Evolutionary conservation across 495 filamentous ascomycete species (phyloP).

Genomic region (Tuber umbilicatum): DNA sequence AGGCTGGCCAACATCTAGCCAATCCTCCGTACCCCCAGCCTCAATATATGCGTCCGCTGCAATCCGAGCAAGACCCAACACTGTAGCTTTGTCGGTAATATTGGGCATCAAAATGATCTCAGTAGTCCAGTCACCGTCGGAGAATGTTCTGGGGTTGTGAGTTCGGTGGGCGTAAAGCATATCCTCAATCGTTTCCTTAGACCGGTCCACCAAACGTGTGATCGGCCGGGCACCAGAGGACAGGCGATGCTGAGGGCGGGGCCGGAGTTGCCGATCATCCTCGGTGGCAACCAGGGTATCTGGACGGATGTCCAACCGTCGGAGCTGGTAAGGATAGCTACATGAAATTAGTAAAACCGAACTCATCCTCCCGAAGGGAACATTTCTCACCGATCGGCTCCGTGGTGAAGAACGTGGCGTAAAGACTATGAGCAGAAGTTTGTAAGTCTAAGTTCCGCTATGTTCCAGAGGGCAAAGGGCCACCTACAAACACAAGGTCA

Average conservation of each 20-base stretch:
- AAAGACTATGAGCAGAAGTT: constrained; percentile 53
- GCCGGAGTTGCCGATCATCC: constrained; percentile 46
- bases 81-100: constrained; percentile 74
- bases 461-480: constrained; percentile 16
- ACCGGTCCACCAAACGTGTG: constrained; percentile 73
- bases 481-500: constrained; percentile 51
- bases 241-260: constrained; percentile 43
- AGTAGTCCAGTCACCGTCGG: constrained; percentile 65
- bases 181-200: constrained; percentile 64
- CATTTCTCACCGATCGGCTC: constrained; percentile 48
- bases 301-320: constrained; percentile 62
- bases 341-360: constrained; percentile 20
- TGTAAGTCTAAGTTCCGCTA: constrained; percentile 10
- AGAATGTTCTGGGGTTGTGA: constrained; percentile 53
- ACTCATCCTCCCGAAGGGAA: neutral
- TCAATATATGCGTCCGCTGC: constrained; percentile 81
- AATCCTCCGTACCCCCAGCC: constrained; percentile 62
- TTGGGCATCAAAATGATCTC: constrained; percentile 75
- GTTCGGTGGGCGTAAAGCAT: constrained; percentile 61
- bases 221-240: constrained; percentile 60
- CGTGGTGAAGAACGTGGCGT: constrained; percentile 87
- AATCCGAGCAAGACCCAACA: constrained; percentile 78
- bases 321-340: constrained; percentile 67
- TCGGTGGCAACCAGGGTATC: constrained; percentile 64
- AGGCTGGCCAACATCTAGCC: constrained; percentile 69